These are phyloP conservation scores for Annulohypoxylon bovei DNA, from an alignment of 495 filamentous ascomycete species.

Conservation along the genomic window DNA sequence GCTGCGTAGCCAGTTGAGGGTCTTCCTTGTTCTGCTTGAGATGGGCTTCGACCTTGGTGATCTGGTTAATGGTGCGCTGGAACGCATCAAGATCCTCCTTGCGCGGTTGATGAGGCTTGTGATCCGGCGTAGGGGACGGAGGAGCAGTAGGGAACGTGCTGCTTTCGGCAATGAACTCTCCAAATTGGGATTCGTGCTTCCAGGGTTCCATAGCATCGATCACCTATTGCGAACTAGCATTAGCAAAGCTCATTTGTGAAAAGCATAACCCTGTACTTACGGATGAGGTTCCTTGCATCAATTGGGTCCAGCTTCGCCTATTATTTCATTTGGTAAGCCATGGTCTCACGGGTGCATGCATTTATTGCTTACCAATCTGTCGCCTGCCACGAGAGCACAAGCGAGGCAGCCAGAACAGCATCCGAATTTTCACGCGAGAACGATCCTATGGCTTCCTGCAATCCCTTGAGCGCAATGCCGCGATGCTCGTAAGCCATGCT, in stretches of 20 bases:
- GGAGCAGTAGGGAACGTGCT: constrained; percentile 71
- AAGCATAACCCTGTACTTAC: constrained; percentile 59
- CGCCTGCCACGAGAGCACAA: constrained; percentile 94
- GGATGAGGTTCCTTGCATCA: constrained; percentile 91
- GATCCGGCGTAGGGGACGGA: constrained; percentile 67
- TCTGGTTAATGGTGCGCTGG: constrained; percentile 70
- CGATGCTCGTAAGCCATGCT: constrained; percentile 89
- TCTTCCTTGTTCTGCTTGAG: constrained; percentile 79
- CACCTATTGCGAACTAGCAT: constrained; percentile 66
- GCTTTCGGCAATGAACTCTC: constrained; percentile 82
- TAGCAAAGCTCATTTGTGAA: constrained; percentile 40
- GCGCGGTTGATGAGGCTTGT: constrained; percentile 64
- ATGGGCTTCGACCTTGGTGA: constrained; percentile 75
- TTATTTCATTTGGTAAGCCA: constrained; percentile 47
- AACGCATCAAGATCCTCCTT: constrained; percentile 77
- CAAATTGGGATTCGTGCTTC: constrained; percentile 88
- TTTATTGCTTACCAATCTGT: constrained; percentile 85
- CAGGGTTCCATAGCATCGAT: constrained; percentile 92
- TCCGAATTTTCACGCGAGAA: constrained; percentile 92
- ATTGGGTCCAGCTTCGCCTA: constrained; percentile 89
- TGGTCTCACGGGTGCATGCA: constrained; percentile 42
- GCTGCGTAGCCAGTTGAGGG: constrained; percentile 76
- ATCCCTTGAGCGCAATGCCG: constrained; percentile 81
- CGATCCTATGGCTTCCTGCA: constrained; percentile 83
- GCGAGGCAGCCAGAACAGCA: constrained; percentile 89